These are phyloP conservation scores for Brassica juncea DNA, from an alignment of 345 rosid genomes.

Conservation along the genomic window DNA sequence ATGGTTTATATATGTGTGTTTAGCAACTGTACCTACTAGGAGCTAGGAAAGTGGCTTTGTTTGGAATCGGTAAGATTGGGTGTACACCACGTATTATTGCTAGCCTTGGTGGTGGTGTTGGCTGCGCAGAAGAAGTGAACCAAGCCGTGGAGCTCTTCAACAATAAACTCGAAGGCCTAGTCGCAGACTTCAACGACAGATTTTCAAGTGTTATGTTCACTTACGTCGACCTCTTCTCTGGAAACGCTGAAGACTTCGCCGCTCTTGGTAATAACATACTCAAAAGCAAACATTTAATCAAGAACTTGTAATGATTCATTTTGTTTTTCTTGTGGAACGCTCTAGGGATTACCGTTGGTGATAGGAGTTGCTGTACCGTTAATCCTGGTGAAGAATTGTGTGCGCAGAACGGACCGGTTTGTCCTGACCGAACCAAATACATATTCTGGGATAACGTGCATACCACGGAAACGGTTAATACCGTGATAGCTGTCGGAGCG, in stretches of 20 bases:
- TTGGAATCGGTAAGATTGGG: constrained; percentile 41
- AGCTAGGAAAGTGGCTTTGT: constrained; percentile 42
- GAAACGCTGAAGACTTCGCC: constrained; percentile 30
- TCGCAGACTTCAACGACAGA: constrained; percentile 17
- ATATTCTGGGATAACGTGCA: constrained; percentile 61
- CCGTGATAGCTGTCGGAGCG: constrained; percentile 25
- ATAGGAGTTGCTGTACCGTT: constrained; percentile 39
- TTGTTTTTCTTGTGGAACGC: neutral
- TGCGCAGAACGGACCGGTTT: constrained; percentile 31
- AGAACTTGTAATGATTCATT: neutral
- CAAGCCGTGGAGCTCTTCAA: constrained; percentile 39
- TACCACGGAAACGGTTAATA: constrained; percentile 44
- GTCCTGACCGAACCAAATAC: constrained; percentile 40
- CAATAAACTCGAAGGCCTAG: constrained; percentile 21
- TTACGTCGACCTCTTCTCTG: constrained; percentile 36
- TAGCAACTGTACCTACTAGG: constrained; percentile 36
- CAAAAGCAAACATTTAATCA: neutral
- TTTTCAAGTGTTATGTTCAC: constrained; percentile 26
- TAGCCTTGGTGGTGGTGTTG: constrained; percentile 22
- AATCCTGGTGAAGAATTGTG: constrained; percentile 40
- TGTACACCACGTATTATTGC: constrained; percentile 32
- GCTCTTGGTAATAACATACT: constrained; percentile 11
- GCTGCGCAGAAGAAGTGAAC: constrained; percentile 41
- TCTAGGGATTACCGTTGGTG: constrained; percentile 38
- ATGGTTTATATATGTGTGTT: neutral